Evolutionary conservation across 1,284 basidiomycete genomes (phyloP).

Genomic region (Crocinoboletus sp.): DNA sequence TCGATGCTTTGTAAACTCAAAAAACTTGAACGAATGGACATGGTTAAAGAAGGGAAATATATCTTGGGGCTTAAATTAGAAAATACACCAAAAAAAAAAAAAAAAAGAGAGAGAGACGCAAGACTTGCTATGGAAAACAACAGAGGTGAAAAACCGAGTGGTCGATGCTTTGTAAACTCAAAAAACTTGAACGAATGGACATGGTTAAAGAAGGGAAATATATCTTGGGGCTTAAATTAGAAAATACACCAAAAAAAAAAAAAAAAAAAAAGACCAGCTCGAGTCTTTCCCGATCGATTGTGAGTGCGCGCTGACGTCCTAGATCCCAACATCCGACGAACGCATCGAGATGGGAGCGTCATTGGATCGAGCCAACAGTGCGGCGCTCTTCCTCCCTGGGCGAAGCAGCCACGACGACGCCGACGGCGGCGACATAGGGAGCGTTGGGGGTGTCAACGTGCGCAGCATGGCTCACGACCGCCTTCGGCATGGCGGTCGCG

Average conservation of each 20-base stretch:
- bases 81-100: slow-evolving; percentile 8
- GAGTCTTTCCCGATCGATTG: not conserved
- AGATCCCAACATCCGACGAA: not conserved
- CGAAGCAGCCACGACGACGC: slow-evolving; percentile 9
- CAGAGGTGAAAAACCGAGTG: slow-evolving; percentile 8
- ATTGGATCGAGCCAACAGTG: slow-evolving; percentile 18
- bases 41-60: not conserved
- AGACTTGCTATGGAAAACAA: slow-evolving; percentile 27
- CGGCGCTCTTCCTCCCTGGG: not conserved
- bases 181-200: not conserved
- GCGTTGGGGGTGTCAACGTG: slow-evolving; percentile 5
- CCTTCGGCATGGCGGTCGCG: slow-evolving; percentile 16
- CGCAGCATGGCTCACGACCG: slow-evolving; percentile 6
- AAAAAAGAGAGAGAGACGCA: slow-evolving; percentile 4
- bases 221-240: slow-evolving; percentile 11
- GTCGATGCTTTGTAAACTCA: slow-evolving; percentile 6
- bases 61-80: slow-evolving; percentile 10
- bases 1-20: slow-evolving; percentile 7
- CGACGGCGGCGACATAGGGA: slow-evolving; percentile 3
- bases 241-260: slow-evolving; percentile 7
- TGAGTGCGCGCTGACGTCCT: not conserved
- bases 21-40: not conserved
- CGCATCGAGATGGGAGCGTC: slow-evolving; percentile 2
- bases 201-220: not conserved
- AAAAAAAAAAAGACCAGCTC: not conserved